phyloP scores from a whole-genome alignment of 495 filamentous ascomycete genomes.

The Echria macrotheca region DNA sequence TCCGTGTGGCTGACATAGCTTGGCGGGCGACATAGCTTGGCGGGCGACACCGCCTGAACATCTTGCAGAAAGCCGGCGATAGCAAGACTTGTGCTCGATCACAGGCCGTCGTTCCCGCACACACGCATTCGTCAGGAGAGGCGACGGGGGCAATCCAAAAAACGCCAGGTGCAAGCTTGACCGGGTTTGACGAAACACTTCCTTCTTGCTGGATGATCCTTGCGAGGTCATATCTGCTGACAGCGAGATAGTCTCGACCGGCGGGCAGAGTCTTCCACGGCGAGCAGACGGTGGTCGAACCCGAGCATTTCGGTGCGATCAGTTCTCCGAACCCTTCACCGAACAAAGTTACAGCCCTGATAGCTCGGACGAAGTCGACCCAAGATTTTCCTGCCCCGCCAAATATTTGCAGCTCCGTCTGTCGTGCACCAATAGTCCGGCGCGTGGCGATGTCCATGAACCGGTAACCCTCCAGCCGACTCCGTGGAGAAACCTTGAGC shows the following conservation, averaged over 20 bases:
- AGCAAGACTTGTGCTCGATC: too few relatives aligned
- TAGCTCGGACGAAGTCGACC: constrained; percentile 11
- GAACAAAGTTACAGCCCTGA: constrained; percentile 8
- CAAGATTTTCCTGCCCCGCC: constrained; percentile 11
- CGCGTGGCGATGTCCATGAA: constrained; percentile 11
- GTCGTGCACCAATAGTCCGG: not conserved
- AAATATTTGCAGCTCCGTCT: not conserved
- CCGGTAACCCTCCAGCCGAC: constrained; percentile 7
- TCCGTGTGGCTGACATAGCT: too few relatives aligned
- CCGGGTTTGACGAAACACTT: not conserved
- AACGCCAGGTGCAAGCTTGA: constrained; percentile 4
- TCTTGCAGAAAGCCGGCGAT: too few relatives aligned
- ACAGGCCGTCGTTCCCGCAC: too few relatives aligned
- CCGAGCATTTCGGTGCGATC: not conserved
- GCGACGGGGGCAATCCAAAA: too few relatives aligned
- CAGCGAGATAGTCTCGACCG: constrained; percentile 7
- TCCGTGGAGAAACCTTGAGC: constrained; percentile 4
- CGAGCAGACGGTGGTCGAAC: not conserved
- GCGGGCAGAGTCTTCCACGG: constrained; percentile 3
- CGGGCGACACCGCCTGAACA: too few relatives aligned
- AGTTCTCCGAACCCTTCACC: constrained; percentile 12
- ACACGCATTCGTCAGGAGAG: too few relatives aligned
- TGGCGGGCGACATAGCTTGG: too few relatives aligned
- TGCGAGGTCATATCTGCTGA: constrained; percentile 1
- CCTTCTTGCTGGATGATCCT: constrained; percentile 7